phyloP scores from a whole-genome alignment of 768 basidiomycete genomes.

The Cyclocybe cylindracea region DNA sequence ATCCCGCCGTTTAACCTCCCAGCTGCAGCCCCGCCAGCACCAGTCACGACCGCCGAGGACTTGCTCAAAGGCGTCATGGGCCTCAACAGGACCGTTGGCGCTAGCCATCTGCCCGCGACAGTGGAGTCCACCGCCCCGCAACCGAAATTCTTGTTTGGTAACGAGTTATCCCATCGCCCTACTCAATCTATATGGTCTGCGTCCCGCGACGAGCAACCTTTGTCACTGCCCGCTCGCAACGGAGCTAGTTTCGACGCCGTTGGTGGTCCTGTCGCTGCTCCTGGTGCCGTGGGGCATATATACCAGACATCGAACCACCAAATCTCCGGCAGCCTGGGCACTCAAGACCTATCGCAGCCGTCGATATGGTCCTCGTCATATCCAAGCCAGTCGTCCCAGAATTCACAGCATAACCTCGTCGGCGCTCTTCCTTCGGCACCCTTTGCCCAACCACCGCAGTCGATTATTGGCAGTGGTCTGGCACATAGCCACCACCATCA shows the following conservation, averaged over 20 bases:
- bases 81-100: slow-evolving; percentile 16
- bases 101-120: slow-evolving; percentile 1
- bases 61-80: slow-evolving; percentile 58
- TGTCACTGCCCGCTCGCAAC: slow-evolving; percentile 31
- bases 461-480: slow-evolving; percentile 2
- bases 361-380: slow-evolving; percentile 38
- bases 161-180: slow-evolving; percentile 43
- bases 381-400: slow-evolving; percentile 22
- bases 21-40: slow-evolving; percentile 17
- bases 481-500: slow-evolving; percentile 22
- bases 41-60: slow-evolving; percentile 65
- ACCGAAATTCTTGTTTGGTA: slow-evolving; percentile 53
- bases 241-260: neutral
- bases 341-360: slow-evolving; percentile 32
- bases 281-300: slow-evolving; percentile 22
- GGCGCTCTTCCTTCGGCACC: slow-evolving; percentile 22
- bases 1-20: slow-evolving; percentile 9
- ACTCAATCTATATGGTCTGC: slow-evolving; percentile 70
- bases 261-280: slow-evolving; percentile 1
- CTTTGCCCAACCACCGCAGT: slow-evolving; percentile 19
- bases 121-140: slow-evolving; percentile 35
- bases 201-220: slow-evolving; percentile 47
- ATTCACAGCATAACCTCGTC: slow-evolving; percentile 28
- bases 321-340: slow-evolving; percentile 16
- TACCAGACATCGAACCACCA: slow-evolving; percentile 32